phyloP scores from a whole-genome alignment of 1,284 basidiomycete species.

The Flammula alnicola region DNA sequence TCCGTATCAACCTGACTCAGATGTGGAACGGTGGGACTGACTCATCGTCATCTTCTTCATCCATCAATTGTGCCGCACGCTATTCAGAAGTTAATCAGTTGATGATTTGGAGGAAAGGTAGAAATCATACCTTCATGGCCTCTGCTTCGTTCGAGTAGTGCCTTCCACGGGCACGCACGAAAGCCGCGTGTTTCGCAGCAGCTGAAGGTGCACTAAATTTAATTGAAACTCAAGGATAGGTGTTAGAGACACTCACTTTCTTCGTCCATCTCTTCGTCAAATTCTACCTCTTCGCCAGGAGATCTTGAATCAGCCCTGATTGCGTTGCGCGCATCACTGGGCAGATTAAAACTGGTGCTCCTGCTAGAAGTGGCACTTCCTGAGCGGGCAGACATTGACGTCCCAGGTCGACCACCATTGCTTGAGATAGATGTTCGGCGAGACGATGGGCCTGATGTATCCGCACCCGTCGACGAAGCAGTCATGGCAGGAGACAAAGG shows the following conservation, averaged over 20 bases:
- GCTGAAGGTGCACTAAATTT: conserved; percentile 46
- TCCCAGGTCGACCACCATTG: conserved; percentile 32
- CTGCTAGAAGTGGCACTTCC: conserved; percentile 71
- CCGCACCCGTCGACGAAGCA: conserved; percentile 53
- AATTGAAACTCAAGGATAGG: conserved; percentile 5
- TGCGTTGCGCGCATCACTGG: conserved; percentile 64
- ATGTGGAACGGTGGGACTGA: conserved; percentile 23
- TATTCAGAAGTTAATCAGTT: conserved; percentile 31
- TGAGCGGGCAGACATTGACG: conserved; percentile 54
- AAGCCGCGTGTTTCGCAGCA: conserved; percentile 81
- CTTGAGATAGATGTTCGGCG: conserved; percentile 83
- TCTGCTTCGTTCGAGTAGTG: conserved; percentile 94
- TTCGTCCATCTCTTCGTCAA: conserved; percentile 87
- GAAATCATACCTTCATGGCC: conserved; percentile 77
- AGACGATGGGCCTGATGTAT: conserved; percentile 69
- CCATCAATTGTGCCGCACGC: conserved; percentile 68
- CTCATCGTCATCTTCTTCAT: conserved; percentile 69
- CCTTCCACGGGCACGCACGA: conserved; percentile 79
- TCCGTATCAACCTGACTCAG: conserved; percentile 23
- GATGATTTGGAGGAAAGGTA: conserved; percentile 4
- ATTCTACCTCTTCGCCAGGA: conserved; percentile 69
- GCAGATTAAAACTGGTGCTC: conserved; percentile 84
- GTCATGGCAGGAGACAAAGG: conserved; percentile 42
- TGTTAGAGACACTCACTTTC: conserved; percentile 59
- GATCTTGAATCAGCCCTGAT: conserved; percentile 52